Conservation (phyloP, 768 basidiomycete genomes). For the Dictyophora rubrovolvata region DNA sequence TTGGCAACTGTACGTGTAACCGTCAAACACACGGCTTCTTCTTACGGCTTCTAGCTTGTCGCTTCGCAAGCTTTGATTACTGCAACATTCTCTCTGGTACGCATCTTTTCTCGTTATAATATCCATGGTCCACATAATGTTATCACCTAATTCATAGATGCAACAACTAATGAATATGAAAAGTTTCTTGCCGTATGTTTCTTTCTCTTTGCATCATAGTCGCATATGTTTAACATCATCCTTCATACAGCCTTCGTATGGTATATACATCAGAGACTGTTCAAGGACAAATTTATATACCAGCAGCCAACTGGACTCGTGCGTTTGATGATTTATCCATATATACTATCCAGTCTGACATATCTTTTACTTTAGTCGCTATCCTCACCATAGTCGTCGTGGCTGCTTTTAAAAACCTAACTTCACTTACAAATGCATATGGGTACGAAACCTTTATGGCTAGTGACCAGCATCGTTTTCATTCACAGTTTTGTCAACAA, state of each 20-base stretch:
- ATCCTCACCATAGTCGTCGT: constrained; percentile 44
- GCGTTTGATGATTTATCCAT: constrained; percentile 12
- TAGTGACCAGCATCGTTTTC: neutral
- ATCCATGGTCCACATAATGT: constrained; percentile 10
- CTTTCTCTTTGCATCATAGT: neutral
- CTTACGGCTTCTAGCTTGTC: constrained; percentile 30
- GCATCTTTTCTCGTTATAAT: constrained; percentile 19
- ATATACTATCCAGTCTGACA: neutral
- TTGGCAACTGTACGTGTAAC: constrained; percentile 43
- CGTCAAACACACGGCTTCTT: neutral
- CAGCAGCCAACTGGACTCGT: constrained; percentile 48
- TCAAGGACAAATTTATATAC: constrained; percentile 60
- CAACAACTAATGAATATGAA: constrained; percentile 60
- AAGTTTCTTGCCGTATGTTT: constrained; percentile 35
- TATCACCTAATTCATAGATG: constrained; percentile 19
- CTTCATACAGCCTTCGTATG: constrained; percentile 32
- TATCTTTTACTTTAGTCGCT: constrained; percentile 26
- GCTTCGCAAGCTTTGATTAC: constrained; percentile 65
- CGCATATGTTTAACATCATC: neutral
- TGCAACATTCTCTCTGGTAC: constrained; percentile 33
- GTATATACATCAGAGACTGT: constrained; percentile 48
- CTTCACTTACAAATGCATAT: constrained; percentile 48
- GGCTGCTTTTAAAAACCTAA: constrained; percentile 43
- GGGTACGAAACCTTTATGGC: constrained; percentile 17
- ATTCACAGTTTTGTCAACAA: constrained; percentile 17